Conservation (phyloP, 805 yeast genomes). For the Candida xyloterini region DNA sequence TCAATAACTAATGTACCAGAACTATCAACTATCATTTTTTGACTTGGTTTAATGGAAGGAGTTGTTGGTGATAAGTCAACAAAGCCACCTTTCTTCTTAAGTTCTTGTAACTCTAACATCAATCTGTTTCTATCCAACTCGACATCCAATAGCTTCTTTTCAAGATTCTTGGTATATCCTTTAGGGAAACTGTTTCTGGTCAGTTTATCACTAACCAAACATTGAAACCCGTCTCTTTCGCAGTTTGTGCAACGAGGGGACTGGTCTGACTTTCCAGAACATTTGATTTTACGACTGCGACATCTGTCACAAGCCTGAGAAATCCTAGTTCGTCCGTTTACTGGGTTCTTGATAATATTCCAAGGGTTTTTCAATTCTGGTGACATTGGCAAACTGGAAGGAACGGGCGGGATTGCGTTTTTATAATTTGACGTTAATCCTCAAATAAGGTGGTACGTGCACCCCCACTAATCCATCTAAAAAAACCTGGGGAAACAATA, state of each 20-base stretch:
- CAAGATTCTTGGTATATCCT: constrained; percentile 76
- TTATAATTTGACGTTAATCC: constrained; percentile 9
- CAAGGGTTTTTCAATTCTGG: constrained; percentile 19
- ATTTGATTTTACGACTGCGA: constrained; percentile 69
- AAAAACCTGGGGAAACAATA: constrained; percentile 19
- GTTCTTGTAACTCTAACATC: constrained; percentile 32
- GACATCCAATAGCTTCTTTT: constrained; percentile 54
- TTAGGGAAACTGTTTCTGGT: constrained; percentile 77
- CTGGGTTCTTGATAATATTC: constrained; percentile 36
- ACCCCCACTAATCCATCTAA: constrained; percentile 6
- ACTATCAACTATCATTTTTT: constrained; percentile 12
- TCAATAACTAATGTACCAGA: constrained; percentile 26
- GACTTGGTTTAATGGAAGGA: not conserved
- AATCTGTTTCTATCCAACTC: constrained; percentile 53
- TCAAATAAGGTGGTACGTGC: constrained; percentile 2
- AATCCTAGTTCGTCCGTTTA: constrained; percentile 45
- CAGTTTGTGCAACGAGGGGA: constrained; percentile 66
- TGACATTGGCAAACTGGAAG: constrained; percentile 3
- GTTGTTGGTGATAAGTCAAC: not conserved
- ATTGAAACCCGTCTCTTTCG: constrained; percentile 58
- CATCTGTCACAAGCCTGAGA: constrained; percentile 84
- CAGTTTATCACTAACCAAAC: constrained; percentile 69
- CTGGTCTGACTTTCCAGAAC: constrained; percentile 57
- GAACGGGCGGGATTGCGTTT: constrained; percentile 4
- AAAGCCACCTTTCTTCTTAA: constrained; percentile 16